A percentile compares a stretch with the other conserved stretches of the same genome.
Evolutionary conservation across 495 filamentous ascomycete genomes (phyloP).

Genomic region (Amniculicola lignicola): DNA sequence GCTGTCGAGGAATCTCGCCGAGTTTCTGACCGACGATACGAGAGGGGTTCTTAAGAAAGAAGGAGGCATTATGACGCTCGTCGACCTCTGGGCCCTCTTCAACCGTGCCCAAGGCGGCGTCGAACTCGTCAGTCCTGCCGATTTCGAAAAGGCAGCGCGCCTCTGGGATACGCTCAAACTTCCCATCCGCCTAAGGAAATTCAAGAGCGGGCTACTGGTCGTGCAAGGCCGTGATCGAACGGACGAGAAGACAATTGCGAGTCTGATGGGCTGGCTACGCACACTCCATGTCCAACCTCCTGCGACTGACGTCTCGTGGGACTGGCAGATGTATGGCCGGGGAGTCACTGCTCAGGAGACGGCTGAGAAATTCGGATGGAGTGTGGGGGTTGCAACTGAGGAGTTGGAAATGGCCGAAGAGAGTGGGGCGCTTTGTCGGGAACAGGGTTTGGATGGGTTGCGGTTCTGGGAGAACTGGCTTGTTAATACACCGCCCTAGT

Average conservation of each 20-base stretch:
- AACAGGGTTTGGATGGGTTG: conserved; percentile 43
- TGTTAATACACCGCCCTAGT: conserved; percentile 23
- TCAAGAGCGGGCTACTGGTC: conserved; percentile 88
- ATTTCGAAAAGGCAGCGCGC: conserved; percentile 84
- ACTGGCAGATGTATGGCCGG: conserved; percentile 71
- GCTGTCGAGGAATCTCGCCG: conserved; percentile 82
- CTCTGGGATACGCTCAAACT: conserved; percentile 86
- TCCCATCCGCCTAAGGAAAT: conserved; percentile 79
- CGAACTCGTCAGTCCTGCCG: conserved; percentile 85
- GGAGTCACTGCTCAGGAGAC: conserved; percentile 87
- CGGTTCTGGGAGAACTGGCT: conserved; percentile 47
- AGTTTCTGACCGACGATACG: conserved; percentile 89
- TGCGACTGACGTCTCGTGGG: conserved; percentile 64
- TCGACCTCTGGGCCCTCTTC: conserved; percentile 95
- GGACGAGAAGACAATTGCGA: conserved; percentile 81
- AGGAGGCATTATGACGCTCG: conserved; percentile 90
- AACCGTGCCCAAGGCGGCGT: conserved; percentile 94
- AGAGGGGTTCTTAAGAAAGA: conserved; percentile 75
- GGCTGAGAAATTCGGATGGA: conserved; percentile 93
- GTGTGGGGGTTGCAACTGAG: conserved; percentile 93
- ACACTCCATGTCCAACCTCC: conserved; percentile 66
- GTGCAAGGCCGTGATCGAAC: conserved; percentile 86
- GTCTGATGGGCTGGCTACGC: conserved; percentile 71
- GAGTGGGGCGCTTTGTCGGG: conserved; percentile 42
- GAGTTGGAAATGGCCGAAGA: conserved; percentile 84